Evolutionary conservation across 108 stramenopile genomes (phyloP), one percentile per base, ranked within the genome.

Genomic region (Skeletonema marinoi): DNA sequence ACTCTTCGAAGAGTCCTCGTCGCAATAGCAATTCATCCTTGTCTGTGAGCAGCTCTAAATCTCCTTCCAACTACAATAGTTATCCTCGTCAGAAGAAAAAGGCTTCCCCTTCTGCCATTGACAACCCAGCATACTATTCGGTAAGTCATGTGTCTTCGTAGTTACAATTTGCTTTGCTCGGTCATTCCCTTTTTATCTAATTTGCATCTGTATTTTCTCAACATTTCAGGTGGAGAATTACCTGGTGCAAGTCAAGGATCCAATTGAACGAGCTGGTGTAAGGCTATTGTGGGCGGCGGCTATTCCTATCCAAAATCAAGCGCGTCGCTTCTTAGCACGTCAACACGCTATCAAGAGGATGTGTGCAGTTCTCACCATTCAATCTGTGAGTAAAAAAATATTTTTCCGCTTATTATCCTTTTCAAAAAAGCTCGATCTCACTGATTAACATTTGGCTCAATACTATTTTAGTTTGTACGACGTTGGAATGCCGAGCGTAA

Each of bases 181-280:
- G 0, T 7, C 51, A 13, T 25, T 3, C 36, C 32, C 25, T 44
- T 33, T 35, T 2, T 2, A 78, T 33, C 41, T 73, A 41, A 38
- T 32, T 54, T 46, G 6, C 21, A 32, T 58, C 11, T 35, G 6
- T 42, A 42, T 30, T 42, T 25, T 41, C 19, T 68, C 56, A 58
- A 11, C 0, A 29, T 41, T 29, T 10, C 54, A 78, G 78, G 74
- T 79, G 68, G 82, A 80, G 39, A 33, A 78, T 41, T 73, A 70
- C 17, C 65, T 78, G 51, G 46, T 78, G 73, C 66, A 89, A 46
- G 88, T 87, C 68, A 90, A 85, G 68, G 90, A 95, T 62, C 92
- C 94, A 2, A 92, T 93, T 60, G 89, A 93, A 70, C 86, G 92
- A 29, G 92, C 92, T 54, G 90, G 94, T 31, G 72, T 85, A 32